phyloP scores from a whole-genome alignment of 2,329 filamentous ascomycete species.

The Aspergillus unguis region DNA sequence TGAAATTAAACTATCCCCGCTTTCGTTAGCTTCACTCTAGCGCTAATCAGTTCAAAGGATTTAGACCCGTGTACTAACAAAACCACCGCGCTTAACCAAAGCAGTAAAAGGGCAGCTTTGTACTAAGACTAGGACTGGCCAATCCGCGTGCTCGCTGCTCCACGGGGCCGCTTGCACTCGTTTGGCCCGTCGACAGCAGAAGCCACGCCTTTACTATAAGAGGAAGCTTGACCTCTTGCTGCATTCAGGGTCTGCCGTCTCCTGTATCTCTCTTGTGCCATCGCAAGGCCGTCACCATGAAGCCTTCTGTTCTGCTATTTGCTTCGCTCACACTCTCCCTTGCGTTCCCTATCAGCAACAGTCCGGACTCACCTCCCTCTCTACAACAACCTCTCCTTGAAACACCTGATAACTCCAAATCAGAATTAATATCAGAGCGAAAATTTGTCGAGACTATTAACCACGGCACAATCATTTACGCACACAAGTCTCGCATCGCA shows the following conservation, averaged over 20 bases:
- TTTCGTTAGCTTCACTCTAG: no score
- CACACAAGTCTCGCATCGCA: background rate
- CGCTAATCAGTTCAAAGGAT: no score
- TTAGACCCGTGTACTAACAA: no score
- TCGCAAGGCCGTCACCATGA: background rate
- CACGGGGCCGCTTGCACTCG: background rate
- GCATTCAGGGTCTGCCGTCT: background rate
- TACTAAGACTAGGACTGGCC: background rate
- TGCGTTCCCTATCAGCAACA: background rate
- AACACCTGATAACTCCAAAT: background rate
- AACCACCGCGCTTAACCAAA: no score
- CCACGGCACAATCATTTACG: background rate
- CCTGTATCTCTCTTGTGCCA: background rate
- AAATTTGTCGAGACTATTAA: background rate
- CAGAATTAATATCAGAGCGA: background rate
- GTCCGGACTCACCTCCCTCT: background rate
- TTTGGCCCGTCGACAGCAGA: background rate
- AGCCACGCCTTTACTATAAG: background rate
- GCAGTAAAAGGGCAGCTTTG: no score
- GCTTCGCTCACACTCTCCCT: background rate
- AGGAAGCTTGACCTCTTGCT: conserved; percentile 2
- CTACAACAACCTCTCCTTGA: background rate
- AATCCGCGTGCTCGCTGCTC: background rate
- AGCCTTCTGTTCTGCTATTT: background rate
- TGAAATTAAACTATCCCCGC: no score